Base-by-base conservation (phyloP, 225 moss, liverwort and hornwort genomes). In the Sphagnum contortum region DNA sequence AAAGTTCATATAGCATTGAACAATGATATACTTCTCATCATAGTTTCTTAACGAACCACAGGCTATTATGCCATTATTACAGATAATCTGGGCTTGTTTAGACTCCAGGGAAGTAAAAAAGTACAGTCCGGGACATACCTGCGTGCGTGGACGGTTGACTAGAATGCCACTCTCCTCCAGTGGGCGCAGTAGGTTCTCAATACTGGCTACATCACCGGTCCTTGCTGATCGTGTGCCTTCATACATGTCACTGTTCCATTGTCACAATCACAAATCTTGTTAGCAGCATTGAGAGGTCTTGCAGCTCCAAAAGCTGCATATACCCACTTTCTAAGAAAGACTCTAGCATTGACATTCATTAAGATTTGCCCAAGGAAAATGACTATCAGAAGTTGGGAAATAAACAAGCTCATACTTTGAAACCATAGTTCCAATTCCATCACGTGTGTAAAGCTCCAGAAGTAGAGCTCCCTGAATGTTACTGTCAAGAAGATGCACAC, bases 401-500 rank as follows among this genome's bases (percentile, higher is more conserved):
- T 56, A 71, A 64, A 44, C 59, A 14, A 57, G 14, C 59, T 52
- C 57, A 66, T 51, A 84, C 84, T 80, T 84, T 69, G 84, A 78
- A 48, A 84, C 62, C 84, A 83, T 86, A 13, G 80, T 94, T 69
- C 94, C 94, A 67, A 91, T 80, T 63, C 94, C 94, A 80, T 94
- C 94, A 47, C 94, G 91, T 65, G 84, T 94, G 70, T 94, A 94
- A 53, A 94, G 84, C 74, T 94, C 94, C 48, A 94, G 50, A 49
- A 91, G 78, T 71, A 94, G 91, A 63, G 91, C 91, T 75, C 94
- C 94, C 64, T 85, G 76, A 50, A 91, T 77, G 64, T 91, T 88
- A 61, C 91, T 89, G 64, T 94, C 87, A 54, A 94, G 55, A 57
- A 94, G 73, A 64, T 95, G 95, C 57, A 95, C 95, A 62, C 95